Conservation (phyloP, 2,329 filamentous ascomycete genomes). For the Phaeosphaeria sp. region DNA sequence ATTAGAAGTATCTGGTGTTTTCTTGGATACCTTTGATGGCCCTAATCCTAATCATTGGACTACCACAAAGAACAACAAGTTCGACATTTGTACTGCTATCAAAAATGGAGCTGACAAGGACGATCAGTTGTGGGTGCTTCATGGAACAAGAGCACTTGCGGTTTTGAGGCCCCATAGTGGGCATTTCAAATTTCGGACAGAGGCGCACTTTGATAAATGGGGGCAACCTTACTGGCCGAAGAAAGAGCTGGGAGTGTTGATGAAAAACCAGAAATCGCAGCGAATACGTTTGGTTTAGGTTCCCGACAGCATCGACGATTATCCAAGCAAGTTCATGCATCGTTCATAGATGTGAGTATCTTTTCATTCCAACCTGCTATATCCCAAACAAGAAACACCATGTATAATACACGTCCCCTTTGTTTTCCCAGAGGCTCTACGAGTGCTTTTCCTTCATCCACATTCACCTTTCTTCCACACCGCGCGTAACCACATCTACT, state of each 20-base stretch:
- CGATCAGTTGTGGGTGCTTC: background rate
- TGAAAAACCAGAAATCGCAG: background rate
- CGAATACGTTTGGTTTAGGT: background rate
- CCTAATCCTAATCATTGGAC: background rate
- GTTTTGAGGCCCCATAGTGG: background rate
- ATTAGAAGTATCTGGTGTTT: background rate
- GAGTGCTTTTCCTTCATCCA: background rate
- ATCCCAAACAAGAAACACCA: background rate
- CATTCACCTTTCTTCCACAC: background rate
- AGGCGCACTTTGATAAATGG: background rate
- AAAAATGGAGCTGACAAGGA: background rate
- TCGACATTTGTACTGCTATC: background rate
- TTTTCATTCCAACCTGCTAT: background rate
- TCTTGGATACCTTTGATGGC: background rate
- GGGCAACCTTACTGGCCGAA: background rate
- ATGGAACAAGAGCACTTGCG: background rate
- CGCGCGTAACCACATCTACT: slow-evolving; percentile 36
- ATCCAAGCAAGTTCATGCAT: too few relatives aligned
- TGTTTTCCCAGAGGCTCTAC: background rate
- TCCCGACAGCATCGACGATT: background rate
- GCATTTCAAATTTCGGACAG: background rate
- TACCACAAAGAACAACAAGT: background rate
- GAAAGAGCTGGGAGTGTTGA: background rate
- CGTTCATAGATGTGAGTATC: background rate
- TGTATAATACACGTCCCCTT: slow-evolving; percentile 14